phyloP scores from a whole-genome alignment of 2,329 filamentous ascomycete species.

The Fusarium tupiense region DNA sequence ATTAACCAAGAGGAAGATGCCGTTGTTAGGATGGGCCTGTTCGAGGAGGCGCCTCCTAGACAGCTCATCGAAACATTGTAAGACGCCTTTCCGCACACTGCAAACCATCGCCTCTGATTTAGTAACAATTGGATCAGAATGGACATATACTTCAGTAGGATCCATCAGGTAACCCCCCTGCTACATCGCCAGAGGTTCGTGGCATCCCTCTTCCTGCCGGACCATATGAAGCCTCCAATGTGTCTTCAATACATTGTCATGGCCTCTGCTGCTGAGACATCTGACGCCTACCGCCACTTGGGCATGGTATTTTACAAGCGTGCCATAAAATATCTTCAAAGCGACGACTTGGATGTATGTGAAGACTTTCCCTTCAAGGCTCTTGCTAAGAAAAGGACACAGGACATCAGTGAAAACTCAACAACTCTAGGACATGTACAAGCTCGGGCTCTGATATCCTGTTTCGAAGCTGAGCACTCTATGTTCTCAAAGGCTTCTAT shows the following conservation, averaged over 20 bases:
- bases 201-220: not conserved
- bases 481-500: conserved; percentile 23
- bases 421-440: conserved; percentile 1
- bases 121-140: not conserved
- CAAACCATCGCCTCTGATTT: not conserved
- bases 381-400: not conserved
- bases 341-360: not conserved
- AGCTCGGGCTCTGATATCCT: conserved; percentile 5
- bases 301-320: not conserved
- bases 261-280: conserved; percentile 12
- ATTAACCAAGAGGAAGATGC: not conserved
- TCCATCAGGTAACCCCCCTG: conserved; percentile 2
- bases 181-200: conserved; percentile 13
- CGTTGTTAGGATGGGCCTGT: not conserved
- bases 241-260: conserved; percentile 24
- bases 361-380: not conserved
- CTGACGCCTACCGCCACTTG: not conserved
- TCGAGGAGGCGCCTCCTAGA: not conserved
- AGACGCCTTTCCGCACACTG: not conserved
- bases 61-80: conserved; percentile 10
- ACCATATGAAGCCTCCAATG: conserved; percentile 9
- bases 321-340: not conserved
- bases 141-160: not conserved
- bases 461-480: conserved; percentile 17
- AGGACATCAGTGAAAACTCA: not conserved